phyloP scores from a whole-genome alignment of 768 basidiomycete genomes.

The Russula griseocarnosa region DNA sequence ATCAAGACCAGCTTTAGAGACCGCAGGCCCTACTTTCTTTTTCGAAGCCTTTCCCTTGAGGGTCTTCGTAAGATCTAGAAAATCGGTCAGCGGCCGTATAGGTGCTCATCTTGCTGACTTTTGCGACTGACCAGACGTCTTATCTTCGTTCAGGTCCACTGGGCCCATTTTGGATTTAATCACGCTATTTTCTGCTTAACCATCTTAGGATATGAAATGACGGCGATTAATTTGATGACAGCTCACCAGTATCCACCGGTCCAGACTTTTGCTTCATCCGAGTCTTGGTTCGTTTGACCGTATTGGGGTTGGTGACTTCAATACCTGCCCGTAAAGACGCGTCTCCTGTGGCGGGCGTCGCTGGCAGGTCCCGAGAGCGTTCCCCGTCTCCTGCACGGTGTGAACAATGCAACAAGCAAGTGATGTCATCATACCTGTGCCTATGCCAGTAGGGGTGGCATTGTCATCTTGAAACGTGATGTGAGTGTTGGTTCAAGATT shows the following conservation, averaged over 20 bases:
- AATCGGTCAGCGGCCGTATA: neutral
- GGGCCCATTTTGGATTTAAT: slow-evolving; percentile 4
- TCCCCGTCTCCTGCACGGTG: neutral
- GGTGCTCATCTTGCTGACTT: neutral
- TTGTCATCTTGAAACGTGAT: neutral
- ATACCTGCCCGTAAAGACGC: neutral
- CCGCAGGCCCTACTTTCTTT: slow-evolving; percentile 2
- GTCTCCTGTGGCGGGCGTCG: neutral
- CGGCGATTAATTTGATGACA: neutral
- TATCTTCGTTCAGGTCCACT: neutral
- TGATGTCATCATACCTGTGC: neutral
- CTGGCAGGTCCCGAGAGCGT: neutral
- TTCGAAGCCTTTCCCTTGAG: neutral
- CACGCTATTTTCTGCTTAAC: neutral
- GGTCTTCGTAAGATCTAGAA: slow-evolving; percentile 7
- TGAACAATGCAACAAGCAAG: neutral
- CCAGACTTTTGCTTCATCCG: neutral
- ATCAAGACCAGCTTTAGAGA: neutral
- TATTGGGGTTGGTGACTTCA: neutral
- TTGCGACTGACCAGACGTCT: slow-evolving; percentile 10
- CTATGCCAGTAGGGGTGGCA: neutral
- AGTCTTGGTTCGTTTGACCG: neutral
- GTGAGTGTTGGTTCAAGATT: neutral
- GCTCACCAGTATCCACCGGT: slow-evolving; percentile 7
- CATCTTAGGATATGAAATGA: slow-evolving; percentile 5